A percentile compares a stretch with the other conserved stretches of the same genome.
Evolutionary conservation across 1,284 basidiomycete genomes (phyloP).

Genomic region (Cutaneotrichosporon sp.): DNA sequence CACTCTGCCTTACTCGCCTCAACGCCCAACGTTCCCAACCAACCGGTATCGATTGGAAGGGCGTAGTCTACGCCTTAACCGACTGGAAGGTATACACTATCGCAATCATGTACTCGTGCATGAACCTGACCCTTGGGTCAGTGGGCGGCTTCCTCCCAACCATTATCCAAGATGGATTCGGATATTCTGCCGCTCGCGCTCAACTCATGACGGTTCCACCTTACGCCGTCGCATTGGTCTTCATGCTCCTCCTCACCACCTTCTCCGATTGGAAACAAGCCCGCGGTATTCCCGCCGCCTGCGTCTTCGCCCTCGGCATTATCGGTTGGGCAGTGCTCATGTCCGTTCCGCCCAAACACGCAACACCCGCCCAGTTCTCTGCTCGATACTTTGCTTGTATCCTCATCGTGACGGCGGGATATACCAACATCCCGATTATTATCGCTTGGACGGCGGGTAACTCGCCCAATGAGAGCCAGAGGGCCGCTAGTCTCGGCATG

Average conservation of each 20-base stretch:
- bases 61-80: conserved; percentile 63
- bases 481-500: conserved; percentile 54
- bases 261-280: conserved; percentile 70
- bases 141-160: conserved; percentile 82
- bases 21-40: conserved; percentile 64
- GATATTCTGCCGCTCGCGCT: conserved; percentile 56
- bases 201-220: conserved; percentile 75
- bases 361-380: conserved; percentile 36
- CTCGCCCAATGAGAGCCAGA: conserved; percentile 34
- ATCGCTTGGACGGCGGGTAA: conserved; percentile 27
- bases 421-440: conserved; percentile 49
- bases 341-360: conserved; percentile 38
- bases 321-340: conserved; percentile 52
- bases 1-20: conserved; percentile 69
- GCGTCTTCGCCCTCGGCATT: conserved; percentile 50
- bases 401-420: conserved; percentile 51
- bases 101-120: conserved; percentile 56
- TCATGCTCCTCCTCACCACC: conserved; percentile 62
- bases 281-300: conserved; percentile 56
- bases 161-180: conserved; percentile 59
- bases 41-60: conserved; percentile 51
- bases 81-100: conserved; percentile 59
- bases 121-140: conserved; percentile 72
- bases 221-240: conserved; percentile 68
- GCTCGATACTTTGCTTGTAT: conserved; percentile 53